Evolutionary conservation across 139 green algal species (phyloP).

Genomic region (Mychonastes homosphaera): DNA sequence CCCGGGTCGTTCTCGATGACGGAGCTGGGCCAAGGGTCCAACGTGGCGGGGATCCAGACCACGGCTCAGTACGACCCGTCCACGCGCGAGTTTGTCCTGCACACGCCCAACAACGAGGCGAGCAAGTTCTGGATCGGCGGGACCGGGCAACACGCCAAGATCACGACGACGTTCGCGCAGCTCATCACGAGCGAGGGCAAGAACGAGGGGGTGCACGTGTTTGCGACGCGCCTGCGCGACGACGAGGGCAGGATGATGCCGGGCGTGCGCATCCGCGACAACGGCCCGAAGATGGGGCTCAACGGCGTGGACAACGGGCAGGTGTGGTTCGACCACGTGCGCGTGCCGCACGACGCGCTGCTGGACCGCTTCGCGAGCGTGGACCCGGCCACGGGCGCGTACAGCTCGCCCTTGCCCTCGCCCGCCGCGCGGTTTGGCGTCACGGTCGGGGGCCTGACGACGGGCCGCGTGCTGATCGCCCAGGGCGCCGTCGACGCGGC

Average conservation of each 20-base stretch:
- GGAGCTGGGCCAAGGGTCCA: conserved; percentile 67
- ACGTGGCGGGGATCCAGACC: conserved; percentile 88
- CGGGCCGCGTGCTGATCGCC: conserved; percentile 39
- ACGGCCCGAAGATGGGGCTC: conserved; percentile 47
- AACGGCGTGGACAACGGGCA: conserved; percentile 86
- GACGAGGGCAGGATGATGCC: conserved; percentile 40
- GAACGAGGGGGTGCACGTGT: conserved; percentile 77
- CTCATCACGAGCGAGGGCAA: conserved; percentile 56
- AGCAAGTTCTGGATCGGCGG: conserved; percentile 63
- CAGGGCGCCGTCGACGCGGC: conserved; percentile 61
- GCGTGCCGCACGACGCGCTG: conserved; percentile 38
- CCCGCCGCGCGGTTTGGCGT: conserved; percentile 65
- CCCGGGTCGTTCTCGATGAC: conserved; percentile 81
- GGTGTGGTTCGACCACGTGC: conserved; percentile 68
- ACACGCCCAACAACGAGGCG: conserved; percentile 69
- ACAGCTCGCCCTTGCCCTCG: conserved; percentile 50
- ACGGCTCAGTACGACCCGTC: conserved; percentile 54
- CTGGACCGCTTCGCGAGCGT: conserved; percentile 42
- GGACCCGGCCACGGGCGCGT: conserved; percentile 37
- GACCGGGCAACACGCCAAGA: conserved; percentile 45
- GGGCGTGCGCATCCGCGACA: conserved; percentile 60
- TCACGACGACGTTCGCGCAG: conserved; percentile 72
- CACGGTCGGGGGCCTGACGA: conserved; percentile 71
- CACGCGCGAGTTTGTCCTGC: conserved; percentile 66
- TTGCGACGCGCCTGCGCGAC: conserved; percentile 76